Percentiles rank a stretch among this genome's conserved stretches.
phyloP scores from a whole-genome alignment of 495 filamentous ascomycete species.

The Hypoxylon cercidicola region DNA sequence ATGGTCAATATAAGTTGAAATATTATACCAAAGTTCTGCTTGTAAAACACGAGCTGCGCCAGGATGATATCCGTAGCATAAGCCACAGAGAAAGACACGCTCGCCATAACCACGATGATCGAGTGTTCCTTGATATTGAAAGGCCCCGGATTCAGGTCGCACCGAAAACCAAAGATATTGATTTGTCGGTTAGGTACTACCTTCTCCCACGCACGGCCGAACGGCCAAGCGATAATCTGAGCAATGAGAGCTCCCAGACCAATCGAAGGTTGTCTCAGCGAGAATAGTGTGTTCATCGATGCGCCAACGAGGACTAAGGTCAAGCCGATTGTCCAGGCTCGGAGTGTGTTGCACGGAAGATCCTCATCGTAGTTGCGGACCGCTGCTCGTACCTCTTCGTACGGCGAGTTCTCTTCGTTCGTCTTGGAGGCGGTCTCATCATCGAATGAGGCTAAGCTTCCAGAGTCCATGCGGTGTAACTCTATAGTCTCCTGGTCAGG shows the following conservation, averaged over 20 bases:
- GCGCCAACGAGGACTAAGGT: conserved; percentile 72
- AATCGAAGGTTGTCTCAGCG: conserved; percentile 72
- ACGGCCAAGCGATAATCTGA: conserved; percentile 75
- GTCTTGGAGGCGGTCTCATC: conserved; percentile 46
- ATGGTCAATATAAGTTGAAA: conserved; percentile 76
- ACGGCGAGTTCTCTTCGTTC: conserved; percentile 68
- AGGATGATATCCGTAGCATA: conserved; percentile 77
- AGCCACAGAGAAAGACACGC: conserved; percentile 68
- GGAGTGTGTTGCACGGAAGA: conserved; percentile 73
- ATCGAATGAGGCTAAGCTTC: conserved; percentile 44
- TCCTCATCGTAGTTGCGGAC: conserved; percentile 73
- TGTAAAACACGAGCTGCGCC: conserved; percentile 72
- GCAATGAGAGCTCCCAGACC: conserved; percentile 73
- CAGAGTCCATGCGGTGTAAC: conserved; percentile 36
- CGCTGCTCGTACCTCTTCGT: conserved; percentile 73
- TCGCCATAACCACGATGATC: conserved; percentile 79
- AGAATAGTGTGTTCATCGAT: conserved; percentile 76
- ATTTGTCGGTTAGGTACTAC: conserved; percentile 63
- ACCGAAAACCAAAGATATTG: conserved; percentile 64
- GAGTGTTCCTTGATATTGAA: conserved; percentile 84
- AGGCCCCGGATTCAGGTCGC: conserved; percentile 73
- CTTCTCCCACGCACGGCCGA: conserved; percentile 66
- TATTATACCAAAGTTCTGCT: conserved; percentile 71
- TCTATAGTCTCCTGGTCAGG: conserved; percentile 53
- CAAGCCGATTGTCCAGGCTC: conserved; percentile 78